Evolutionary conservation across 2,329 filamentous ascomycete species (phyloP), one percentile per base, ranked within the genome.

Genomic region (Apiospora rasikravindrae): DNA sequence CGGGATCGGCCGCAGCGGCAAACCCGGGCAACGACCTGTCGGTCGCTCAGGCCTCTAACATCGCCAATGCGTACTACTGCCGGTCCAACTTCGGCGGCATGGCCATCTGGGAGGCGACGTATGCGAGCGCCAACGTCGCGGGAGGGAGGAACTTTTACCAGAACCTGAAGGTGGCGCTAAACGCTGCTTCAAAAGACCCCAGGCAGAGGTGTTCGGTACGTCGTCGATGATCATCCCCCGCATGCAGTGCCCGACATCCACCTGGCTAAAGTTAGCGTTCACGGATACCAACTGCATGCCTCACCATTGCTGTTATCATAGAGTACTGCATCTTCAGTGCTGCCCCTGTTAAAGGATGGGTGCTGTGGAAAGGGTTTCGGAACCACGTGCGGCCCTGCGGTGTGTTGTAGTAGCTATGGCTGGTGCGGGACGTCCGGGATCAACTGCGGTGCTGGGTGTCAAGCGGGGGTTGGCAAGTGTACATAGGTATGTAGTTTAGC

Each of bases 81-180:
- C 79, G 78, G 24, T n/a, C 74, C 8, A 80, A 81, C 73, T 87
- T 86, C 70, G 85, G 83, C 40, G 86, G 85, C 72, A 78, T 87
- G 24, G 84, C 83, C 16, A 77, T 87, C 64, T 87, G 85, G 85
- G 86, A 87, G 53, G 80, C 83, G 16, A 82, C 79, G 22, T 80
- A 40, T 37, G 57, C 57, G 29, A 40, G 57, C 19, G 8, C 29
- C 7, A 64, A 64, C 29, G 76, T 75, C 13, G 67, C 69, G 0
- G 84, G 84, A 74, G 81, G 80, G 37, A 80, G 83, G 74, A 78
- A 77, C 57, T 86, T 82, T 72, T 81, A 84, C 74, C 74, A 84
- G 73, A 80, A 81, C 68, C 78, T 81, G 44, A 77, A 82, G 71
- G 81, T 82, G 51, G 79, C 80, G 26, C 77, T 86, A 29, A 74